phyloP scores from a whole-genome alignment of 495 filamentous ascomycete genomes.

The Penicillium dipodomyicola region DNA sequence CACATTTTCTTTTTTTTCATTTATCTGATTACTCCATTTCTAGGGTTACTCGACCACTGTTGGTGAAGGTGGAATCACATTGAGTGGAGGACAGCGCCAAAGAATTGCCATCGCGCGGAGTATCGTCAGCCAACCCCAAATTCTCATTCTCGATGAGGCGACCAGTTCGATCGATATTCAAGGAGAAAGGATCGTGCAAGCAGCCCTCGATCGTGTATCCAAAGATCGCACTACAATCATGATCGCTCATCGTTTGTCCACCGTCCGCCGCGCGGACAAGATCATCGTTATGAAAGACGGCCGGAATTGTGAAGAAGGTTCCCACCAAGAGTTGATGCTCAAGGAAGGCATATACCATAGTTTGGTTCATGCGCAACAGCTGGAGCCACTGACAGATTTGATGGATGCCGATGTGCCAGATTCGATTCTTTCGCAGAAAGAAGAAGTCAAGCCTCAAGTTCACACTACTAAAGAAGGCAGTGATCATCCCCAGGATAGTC shows the following conservation, averaged over 20 bases:
- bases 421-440: too few relatives aligned
- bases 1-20: too few relatives aligned
- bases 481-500: slow-evolving; percentile 25
- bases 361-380: slow-evolving; percentile 37
- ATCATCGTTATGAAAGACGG: slow-evolving; percentile 55
- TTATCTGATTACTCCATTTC: background rate
- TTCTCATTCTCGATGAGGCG: slow-evolving; percentile 63
- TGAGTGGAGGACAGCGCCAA: slow-evolving; percentile 55
- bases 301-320: slow-evolving; percentile 47
- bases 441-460: too few relatives aligned
- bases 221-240: slow-evolving; percentile 41
- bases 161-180: slow-evolving; percentile 52
- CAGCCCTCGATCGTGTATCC: slow-evolving; percentile 42
- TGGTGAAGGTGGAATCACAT: slow-evolving; percentile 33
- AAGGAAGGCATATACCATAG: slow-evolving; percentile 45
- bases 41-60: slow-evolving; percentile 38
- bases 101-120: slow-evolving; percentile 69
- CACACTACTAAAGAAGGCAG: slow-evolving; percentile 36
- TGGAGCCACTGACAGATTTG: slow-evolving; percentile 9
- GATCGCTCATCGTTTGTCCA: slow-evolving; percentile 59
- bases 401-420: too few relatives aligned
- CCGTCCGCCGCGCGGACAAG: slow-evolving; percentile 50
- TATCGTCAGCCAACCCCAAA: slow-evolving; percentile 77
- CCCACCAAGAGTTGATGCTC: slow-evolving; percentile 42
- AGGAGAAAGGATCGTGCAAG: slow-evolving; percentile 49